Base-by-base conservation (phyloP, 495 filamentous ascomycete genomes). In the Aspergillus hancockii region DNA sequence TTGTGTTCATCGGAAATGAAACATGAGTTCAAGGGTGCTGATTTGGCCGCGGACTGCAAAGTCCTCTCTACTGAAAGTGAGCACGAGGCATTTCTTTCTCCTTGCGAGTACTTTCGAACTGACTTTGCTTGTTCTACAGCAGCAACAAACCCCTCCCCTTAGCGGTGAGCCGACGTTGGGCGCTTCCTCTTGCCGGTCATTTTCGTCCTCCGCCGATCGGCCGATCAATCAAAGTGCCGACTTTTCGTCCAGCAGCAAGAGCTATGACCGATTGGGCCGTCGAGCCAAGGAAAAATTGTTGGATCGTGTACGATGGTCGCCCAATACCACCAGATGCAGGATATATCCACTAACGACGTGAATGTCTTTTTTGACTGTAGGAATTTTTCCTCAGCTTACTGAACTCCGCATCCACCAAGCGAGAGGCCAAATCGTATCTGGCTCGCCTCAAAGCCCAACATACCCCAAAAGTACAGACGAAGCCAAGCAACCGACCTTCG, bases 351-450 rank as follows among this genome's bases (percentile, higher is more conserved):
- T 47, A 16, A 13, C 50, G 19, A 14, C 13, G 31, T 10, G 51
- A 54, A 59, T 52, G 31, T 14, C 21, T 51, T 46, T n/a, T 25
- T 31, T 16, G 7, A 5, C 3, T 43, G 19, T 14, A 94, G 91
- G 90, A 93, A 72, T 87, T 94, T 62, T 88, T 92, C 62, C 80
- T 93, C 10, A 92, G 90, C 28, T 80, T 97, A 8, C 78, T 97
- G 21, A 88, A 83, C 63, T 90, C 93, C 13, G 89, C 91, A 5
- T 86, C 92, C 2, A 97, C 93, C 1, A 93, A 90, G 71, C 86
- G 93, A 54, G 93, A 97, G 73, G 93, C 92, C 46, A 91, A 88
- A 71, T 85, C 88, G 9, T 97, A 96, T 66, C 78, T 97, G 9
- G 85, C 91, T 55, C 90, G 87, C 34, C 91, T 94, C 71, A 85